phyloP scores from a whole-genome alignment of 2,329 filamentous ascomycete genomes.

The Colletotrichum scovillei region DNA sequence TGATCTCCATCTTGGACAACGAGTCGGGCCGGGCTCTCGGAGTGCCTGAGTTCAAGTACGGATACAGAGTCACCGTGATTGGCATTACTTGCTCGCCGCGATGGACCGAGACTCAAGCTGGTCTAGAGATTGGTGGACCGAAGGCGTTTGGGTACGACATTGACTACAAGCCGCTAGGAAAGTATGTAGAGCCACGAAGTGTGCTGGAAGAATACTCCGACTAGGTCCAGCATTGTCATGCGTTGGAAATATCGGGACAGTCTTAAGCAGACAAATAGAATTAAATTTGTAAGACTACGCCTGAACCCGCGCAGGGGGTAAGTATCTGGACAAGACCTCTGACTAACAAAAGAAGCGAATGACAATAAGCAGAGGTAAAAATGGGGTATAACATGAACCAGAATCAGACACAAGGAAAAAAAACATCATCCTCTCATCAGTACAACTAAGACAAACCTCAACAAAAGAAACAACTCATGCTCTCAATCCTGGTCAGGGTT shows the following conservation, averaged over 20 bases:
- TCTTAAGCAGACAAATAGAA: neutral
- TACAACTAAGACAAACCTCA: no score
- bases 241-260: no score
- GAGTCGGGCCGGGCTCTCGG: slow-evolving; percentile 68
- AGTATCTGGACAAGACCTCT: neutral
- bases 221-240: neutral
- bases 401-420: neutral
- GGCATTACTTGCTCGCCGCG: slow-evolving; percentile 65
- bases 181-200: slow-evolving; percentile 63
- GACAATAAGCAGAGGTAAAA: neutral
- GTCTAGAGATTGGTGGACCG: slow-evolving; percentile 59
- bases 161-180: slow-evolving; percentile 61
- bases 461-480: neutral
- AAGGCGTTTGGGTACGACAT: slow-evolving; percentile 51
- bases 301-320: neutral
- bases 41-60: slow-evolving; percentile 67
- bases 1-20: slow-evolving; percentile 66
- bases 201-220: slow-evolving; percentile 54
- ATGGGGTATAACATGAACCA: neutral
- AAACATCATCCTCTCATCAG: neutral
- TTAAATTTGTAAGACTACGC: neutral
- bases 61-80: slow-evolving; percentile 62
- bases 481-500: neutral
- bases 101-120: slow-evolving; percentile 61
- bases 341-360: neutral